Conservation (phyloP, 768 basidiomycete genomes). For the Aureoboletus auriporus region DNA sequence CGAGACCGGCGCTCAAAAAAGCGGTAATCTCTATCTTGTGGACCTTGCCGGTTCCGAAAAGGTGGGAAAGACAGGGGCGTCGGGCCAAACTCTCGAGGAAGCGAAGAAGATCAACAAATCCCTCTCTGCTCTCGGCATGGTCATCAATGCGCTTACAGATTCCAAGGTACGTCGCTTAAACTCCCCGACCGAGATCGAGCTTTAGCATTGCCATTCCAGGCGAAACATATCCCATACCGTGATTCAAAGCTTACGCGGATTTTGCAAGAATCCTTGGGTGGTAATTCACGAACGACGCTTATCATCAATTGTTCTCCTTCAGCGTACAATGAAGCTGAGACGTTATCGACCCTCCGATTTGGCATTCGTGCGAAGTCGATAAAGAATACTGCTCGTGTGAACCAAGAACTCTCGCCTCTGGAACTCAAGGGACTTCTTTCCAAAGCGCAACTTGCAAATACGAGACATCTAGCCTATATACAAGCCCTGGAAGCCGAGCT, state of each 20-base stretch:
- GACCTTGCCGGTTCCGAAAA: slow-evolving; percentile 99
- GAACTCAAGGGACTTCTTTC: slow-evolving; percentile 91
- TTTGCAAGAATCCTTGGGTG: slow-evolving; percentile 96
- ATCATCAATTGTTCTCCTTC: slow-evolving; percentile 99
- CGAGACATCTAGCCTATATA: slow-evolving; percentile 82
- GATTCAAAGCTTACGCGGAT: slow-evolving; percentile 99
- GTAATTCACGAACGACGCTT: slow-evolving; percentile 93
- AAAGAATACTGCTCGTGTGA: slow-evolving; percentile 99
- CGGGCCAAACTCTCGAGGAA: slow-evolving; percentile 97
- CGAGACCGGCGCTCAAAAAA: slow-evolving; percentile 93
- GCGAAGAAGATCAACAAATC: slow-evolving; percentile 99
- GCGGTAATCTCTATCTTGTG: slow-evolving; percentile 94
- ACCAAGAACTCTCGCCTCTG: slow-evolving; percentile 92
- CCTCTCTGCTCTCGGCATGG: slow-evolving; percentile 96
- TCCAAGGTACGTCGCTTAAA: slow-evolving; percentile 61
- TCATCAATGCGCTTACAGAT: slow-evolving; percentile 97
- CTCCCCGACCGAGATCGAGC: background rate
- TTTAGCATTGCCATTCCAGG: slow-evolving; percentile 41
- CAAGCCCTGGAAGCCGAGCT: slow-evolving; percentile 89
- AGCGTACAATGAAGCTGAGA: slow-evolving; percentile 95
- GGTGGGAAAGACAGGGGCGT: slow-evolving; percentile 98
- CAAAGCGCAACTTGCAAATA: slow-evolving; percentile 85
- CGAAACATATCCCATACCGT: slow-evolving; percentile 95
- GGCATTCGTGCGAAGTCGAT: slow-evolving; percentile 99
- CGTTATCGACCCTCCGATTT: slow-evolving; percentile 94